Conservation (phyloP, 2,329 filamentous ascomycete genomes). For the Ascochyta viciae-villosae region DNA sequence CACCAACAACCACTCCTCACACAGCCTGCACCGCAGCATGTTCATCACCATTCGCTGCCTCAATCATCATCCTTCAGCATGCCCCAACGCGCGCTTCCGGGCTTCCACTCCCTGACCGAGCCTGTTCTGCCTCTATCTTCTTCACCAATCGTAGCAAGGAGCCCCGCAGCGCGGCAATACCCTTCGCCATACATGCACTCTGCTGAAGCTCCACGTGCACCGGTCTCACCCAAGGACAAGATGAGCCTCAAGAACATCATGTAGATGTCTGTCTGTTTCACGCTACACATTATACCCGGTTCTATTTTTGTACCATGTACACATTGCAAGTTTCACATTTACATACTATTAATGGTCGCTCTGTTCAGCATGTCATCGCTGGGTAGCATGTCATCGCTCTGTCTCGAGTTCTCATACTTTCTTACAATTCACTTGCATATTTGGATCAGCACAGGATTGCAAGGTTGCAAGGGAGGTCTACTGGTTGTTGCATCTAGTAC, state of each 20-base stretch:
- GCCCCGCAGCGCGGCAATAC: conserved; percentile 42
- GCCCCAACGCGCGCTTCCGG: conserved; percentile 39
- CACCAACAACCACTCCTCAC: conserved; percentile 40
- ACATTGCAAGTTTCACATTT: conserved; percentile 17
- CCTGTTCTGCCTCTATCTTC: conserved; percentile 37
- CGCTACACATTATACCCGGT: conserved; percentile 30
- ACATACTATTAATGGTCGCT: conserved; percentile 19
- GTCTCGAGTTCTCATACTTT: conserved; percentile 3
- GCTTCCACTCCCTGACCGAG: conserved; percentile 44
- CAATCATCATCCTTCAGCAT: conserved; percentile 33
- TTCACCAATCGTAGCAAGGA: conserved; percentile 28
- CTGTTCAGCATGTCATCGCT: conserved; percentile 9
- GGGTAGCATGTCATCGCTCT: conserved; percentile 3
- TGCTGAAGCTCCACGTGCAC: conserved; percentile 38
- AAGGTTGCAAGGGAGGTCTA: neutral
- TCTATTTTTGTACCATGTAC: conserved; percentile 22
- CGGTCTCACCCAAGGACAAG: conserved; percentile 43
- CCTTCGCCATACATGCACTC: conserved; percentile 39
- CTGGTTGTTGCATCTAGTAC: conserved; percentile 7
- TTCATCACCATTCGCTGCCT: conserved; percentile 43
- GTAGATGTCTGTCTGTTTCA: conserved; percentile 36
- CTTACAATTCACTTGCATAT: conserved; percentile 10
- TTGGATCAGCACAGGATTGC: conserved; percentile 5
- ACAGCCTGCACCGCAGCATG: conserved; percentile 39
- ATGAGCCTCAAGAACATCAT: conserved; percentile 47